phyloP scores from a whole-genome alignment of 352 stramenopile species.

The Halophytophthora batemanensis region DNA sequence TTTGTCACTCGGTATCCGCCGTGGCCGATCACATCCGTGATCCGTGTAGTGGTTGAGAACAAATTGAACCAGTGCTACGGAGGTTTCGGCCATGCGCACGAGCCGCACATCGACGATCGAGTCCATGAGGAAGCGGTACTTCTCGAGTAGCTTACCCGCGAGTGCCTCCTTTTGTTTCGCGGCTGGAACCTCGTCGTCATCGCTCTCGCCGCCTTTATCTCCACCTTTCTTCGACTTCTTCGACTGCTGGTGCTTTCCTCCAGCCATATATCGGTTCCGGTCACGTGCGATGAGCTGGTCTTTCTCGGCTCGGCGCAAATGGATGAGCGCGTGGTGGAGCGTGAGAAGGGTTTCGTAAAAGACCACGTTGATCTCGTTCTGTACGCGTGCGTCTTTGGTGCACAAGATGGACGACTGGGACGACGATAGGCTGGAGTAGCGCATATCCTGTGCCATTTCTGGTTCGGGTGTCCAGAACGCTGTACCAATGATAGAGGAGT shows the following conservation, averaged over 20 bases:
- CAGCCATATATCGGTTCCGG: constrained; percentile 22
- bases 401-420: constrained; percentile 31
- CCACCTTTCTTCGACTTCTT: constrained; percentile 7
- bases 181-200: constrained; percentile 20
- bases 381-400: constrained; percentile 58
- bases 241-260: constrained; percentile 15
- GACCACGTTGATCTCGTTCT: constrained; percentile 67
- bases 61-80: constrained; percentile 61
- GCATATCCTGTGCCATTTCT: constrained; percentile 14
- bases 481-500: constrained; percentile 16
- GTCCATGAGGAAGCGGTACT: constrained; percentile 70
- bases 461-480: constrained; percentile 46
- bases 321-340: constrained; percentile 58
- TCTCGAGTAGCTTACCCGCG: constrained; percentile 48
- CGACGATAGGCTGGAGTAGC: constrained; percentile 25
- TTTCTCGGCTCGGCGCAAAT: constrained; percentile 31
- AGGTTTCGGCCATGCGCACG: constrained; percentile 48
- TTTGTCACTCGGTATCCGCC: constrained; percentile 11
- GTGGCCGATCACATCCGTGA: constrained; percentile 11
- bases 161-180: constrained; percentile 31
- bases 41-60: constrained; percentile 39
- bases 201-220: constrained; percentile 5
- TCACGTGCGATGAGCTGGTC: constrained; percentile 19
- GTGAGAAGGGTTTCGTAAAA: constrained; percentile 68
- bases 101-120: constrained; percentile 62